Conservation (phyloP, 257 asterid genomes). For the Penstemon barbatus region DNA sequence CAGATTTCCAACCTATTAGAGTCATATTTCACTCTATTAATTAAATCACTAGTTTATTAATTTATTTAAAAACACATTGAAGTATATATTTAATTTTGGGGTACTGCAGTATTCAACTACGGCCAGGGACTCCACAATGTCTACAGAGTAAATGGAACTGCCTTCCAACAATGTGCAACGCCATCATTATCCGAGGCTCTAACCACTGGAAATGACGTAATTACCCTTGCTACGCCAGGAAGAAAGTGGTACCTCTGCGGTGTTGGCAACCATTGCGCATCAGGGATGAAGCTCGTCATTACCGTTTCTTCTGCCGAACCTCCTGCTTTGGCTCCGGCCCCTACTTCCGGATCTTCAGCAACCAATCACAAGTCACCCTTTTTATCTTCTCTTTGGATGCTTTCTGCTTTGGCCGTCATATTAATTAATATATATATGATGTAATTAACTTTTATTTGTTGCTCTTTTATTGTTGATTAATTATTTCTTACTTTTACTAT, state of each 20-base stretch:
- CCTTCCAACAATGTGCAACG: constrained; percentile 23
- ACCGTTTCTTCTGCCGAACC: constrained; percentile 11
- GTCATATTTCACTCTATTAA: no score
- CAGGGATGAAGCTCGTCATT: constrained; percentile 38
- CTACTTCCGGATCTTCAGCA: background rate
- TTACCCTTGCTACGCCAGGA: constrained; percentile 28
- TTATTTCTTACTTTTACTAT: no score
- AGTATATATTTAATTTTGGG: background rate
- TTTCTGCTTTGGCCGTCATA: background rate
- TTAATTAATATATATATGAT: background rate
- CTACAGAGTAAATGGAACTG: constrained; percentile 28
- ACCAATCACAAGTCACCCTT: background rate
- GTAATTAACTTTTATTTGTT: no score
- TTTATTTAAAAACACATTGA: no score
- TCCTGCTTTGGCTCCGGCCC: constrained; percentile 6
- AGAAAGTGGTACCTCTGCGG: constrained; percentile 42
- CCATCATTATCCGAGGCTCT: constrained; percentile 4
- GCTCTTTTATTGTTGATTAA: no score
- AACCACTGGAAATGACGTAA: constrained; percentile 27
- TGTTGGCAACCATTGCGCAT: constrained; percentile 25
- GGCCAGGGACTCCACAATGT: constrained; percentile 29
- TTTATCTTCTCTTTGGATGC: background rate
- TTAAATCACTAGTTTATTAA: no score
- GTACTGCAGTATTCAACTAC: constrained; percentile 29
- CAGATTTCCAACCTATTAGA: no score